These are phyloP conservation scores for Thermothelomyces thermophilus DNA, from an alignment of 2,329 filamentous ascomycete species.

Conservation along the genomic window DNA sequence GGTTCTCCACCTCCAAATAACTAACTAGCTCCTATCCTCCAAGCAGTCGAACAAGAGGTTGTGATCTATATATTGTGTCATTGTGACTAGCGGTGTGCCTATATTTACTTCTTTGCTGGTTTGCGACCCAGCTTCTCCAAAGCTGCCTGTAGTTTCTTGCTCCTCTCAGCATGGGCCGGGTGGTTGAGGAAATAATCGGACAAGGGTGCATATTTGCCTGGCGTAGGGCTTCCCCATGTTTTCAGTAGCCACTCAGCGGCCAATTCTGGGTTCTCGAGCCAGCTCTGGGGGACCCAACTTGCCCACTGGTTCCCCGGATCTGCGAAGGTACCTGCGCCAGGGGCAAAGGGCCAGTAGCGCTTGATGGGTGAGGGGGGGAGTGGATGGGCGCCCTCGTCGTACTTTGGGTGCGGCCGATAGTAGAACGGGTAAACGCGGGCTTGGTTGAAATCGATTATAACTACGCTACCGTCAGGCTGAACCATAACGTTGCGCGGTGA, in stretches of 20 bases:
- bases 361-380: neutral
- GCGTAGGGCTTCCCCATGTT: neutral
- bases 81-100: no score
- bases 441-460: constrained; percentile 4
- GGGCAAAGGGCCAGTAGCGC: neutral
- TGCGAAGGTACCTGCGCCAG: neutral
- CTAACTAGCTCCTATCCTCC: no score
- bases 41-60: no score
- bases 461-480: neutral
- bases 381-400: neutral
- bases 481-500: constrained; percentile 3
- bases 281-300: neutral
- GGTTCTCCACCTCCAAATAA: no score
- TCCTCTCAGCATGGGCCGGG: neutral
- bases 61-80: no score
- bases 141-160: neutral
- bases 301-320: neutral
- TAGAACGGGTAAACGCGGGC: neutral
- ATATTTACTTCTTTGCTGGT: constrained; percentile 5
- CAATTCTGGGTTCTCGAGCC: neutral
- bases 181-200: constrained; percentile 1
- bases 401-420: neutral
- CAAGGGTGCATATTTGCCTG: neutral
- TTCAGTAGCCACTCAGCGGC: constrained; percentile 4
- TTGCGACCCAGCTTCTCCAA: constrained; percentile 6